Evolutionary conservation across 1,284 basidiomycete genomes (phyloP).

Genomic region (Polyporus tsugae): DNA sequence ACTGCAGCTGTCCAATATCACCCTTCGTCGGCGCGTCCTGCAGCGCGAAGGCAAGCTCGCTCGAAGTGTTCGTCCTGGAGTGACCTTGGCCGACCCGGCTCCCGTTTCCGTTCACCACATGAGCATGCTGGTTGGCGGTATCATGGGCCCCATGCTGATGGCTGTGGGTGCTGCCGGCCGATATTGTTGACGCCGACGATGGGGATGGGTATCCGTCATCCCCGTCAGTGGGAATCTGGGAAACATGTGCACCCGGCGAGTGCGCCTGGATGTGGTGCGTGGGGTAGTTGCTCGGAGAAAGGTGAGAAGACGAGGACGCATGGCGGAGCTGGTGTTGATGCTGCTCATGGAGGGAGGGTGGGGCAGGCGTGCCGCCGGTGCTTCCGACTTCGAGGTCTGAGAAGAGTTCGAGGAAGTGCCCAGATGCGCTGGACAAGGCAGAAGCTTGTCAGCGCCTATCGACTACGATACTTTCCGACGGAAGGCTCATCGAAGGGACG

Average conservation of each 20-base stretch:
- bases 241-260: conserved; percentile 20
- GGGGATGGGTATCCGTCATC: conserved; percentile 33
- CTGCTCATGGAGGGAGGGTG: conserved; percentile 23
- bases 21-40: conserved; percentile 26
- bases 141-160: conserved; percentile 26
- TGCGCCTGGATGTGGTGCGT: conserved; percentile 24
- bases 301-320: conserved; percentile 21
- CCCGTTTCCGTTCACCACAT: conserved; percentile 15
- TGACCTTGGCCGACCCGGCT: conserved; percentile 17
- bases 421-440: conserved; percentile 31
- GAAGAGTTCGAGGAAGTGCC: conserved; percentile 38
- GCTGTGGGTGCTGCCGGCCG: conserved; percentile 28
- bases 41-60: conserved; percentile 37
- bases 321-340: conserved; percentile 22
- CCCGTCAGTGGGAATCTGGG: conserved; percentile 15
- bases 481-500: neutral
- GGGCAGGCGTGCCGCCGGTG: conserved; percentile 29
- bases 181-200: conserved; percentile 31
- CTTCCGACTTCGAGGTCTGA: conserved; percentile 34
- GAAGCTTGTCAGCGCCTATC: conserved; percentile 19
- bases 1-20: conserved; percentile 20
- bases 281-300: conserved; percentile 25
- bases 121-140: conserved; percentile 16
- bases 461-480: neutral
- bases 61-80: conserved; percentile 30